These are phyloP conservation scores for Daedaleopsis sinensis DNA, from an alignment of 768 basidiomycete genomes.

Conservation along the genomic window DNA sequence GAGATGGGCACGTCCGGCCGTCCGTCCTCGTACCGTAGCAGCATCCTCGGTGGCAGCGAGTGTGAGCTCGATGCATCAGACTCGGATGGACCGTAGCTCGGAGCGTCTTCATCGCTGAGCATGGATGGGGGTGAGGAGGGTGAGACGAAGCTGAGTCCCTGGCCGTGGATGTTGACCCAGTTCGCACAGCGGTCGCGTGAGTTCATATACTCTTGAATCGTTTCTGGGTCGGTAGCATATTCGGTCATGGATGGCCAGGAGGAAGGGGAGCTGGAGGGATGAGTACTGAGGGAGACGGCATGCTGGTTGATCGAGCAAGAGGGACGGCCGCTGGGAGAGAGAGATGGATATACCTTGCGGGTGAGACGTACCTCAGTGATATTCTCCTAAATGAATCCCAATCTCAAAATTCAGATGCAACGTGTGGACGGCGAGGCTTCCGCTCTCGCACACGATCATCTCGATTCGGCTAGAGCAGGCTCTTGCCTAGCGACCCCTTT, in stretches of 20 bases:
- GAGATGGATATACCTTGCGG: constrained; percentile 21
- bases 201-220: constrained; percentile 57
- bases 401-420: constrained; percentile 20
- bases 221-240: constrained; percentile 61
- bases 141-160: constrained; percentile 10
- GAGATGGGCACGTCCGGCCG: constrained; percentile 66
- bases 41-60: constrained; percentile 70
- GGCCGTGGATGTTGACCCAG: constrained; percentile 58
- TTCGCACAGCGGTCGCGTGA: constrained; percentile 63
- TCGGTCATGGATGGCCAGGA: constrained; percentile 54
- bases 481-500: constrained; percentile 8
- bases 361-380: constrained; percentile 19
- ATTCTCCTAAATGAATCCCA: constrained; percentile 16
- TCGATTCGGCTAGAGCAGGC: constrained; percentile 19
- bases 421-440: constrained; percentile 30
- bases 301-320: constrained; percentile 22
- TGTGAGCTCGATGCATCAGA: constrained; percentile 46
- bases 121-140: constrained; percentile 26
- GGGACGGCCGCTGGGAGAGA: constrained; percentile 10
- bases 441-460: constrained; percentile 17
- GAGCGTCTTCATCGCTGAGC: constrained; percentile 34
- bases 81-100: constrained; percentile 35
- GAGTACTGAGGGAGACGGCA: constrained; percentile 19
- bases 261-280: constrained; percentile 13
- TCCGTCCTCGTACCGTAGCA: constrained; percentile 69